These are phyloP conservation scores for Pseudonitzschia pungens DNA, from an alignment of 108 stramenopile genomes.

Conservation along the genomic window DNA sequence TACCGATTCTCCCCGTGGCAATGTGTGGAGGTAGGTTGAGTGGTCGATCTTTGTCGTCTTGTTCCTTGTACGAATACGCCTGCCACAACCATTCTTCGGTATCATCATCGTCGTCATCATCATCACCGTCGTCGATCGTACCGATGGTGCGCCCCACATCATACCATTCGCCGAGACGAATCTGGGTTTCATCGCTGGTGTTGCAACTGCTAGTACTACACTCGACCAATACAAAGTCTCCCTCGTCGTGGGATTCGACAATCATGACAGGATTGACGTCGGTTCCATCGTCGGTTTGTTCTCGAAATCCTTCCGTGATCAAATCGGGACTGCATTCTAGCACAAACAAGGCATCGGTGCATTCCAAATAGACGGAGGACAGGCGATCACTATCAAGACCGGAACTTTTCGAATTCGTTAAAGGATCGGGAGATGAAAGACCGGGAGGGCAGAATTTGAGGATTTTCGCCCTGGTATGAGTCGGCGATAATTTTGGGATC, in stretches of 20 bases:
- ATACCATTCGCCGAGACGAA: slow-evolving; percentile 25
- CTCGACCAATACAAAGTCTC: background rate
- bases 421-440: background rate
- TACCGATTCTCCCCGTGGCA: slow-evolving; percentile 3
- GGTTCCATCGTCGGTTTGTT: slow-evolving; percentile 12
- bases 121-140: slow-evolving; percentile 33
- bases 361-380: slow-evolving; percentile 2
- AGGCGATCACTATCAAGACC: too few relatives aligned
- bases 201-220: background rate
- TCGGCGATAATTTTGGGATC: slow-evolving; percentile 36
- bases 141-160: slow-evolving; percentile 27
- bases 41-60: background rate
- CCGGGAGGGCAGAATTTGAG: slow-evolving; percentile 15
- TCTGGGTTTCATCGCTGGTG: background rate
- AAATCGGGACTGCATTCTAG: slow-evolving; percentile 39
- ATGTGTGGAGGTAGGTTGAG: background rate
- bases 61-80: slow-evolving; percentile 27
- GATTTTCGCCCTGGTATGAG: slow-evolving; percentile 31
- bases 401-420: background rate
- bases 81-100: slow-evolving; percentile 43
- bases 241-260: slow-evolving; percentile 42
- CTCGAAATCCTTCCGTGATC: slow-evolving; percentile 27
- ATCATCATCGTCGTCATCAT: slow-evolving; percentile 12
- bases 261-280: slow-evolving; percentile 30
- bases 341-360: slow-evolving; percentile 35